Percentiles rank a stretch among this genome's conserved stretches.
Conservation (phyloP, 441 rosid genomes). For the Adansonia grandidieri region DNA sequence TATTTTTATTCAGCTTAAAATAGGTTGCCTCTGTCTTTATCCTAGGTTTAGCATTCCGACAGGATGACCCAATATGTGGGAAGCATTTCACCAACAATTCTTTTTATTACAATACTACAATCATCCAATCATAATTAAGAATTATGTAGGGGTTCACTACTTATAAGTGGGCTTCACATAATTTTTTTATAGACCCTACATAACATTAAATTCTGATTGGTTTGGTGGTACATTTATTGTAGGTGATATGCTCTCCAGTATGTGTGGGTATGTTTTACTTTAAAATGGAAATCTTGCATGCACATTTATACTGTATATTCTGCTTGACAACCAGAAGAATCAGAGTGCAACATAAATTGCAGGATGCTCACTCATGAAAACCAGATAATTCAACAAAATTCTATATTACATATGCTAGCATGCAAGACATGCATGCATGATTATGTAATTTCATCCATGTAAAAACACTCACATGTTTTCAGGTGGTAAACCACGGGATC, state of each 20-base stretch:
- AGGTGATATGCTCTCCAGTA: neutral
- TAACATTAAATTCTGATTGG: no score
- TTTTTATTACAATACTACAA: no score
- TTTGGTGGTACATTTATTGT: no score
- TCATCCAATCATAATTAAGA: no score
- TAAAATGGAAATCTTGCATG: neutral
- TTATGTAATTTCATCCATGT: neutral
- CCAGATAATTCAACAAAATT: neutral
- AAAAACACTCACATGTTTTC: slow-evolving; percentile 31
- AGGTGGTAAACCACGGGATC: slow-evolving; percentile 72
- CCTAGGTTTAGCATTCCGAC: neutral
- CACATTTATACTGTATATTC: slow-evolving; percentile 3
- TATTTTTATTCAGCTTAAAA: slow-evolving; percentile 1
- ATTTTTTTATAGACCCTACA: no score
- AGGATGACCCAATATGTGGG: neutral
- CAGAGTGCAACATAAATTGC: neutral
- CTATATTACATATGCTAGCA: neutral
- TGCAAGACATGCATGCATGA: slow-evolving; percentile 25
- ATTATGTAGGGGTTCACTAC: no score
- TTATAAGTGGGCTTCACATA: no score
- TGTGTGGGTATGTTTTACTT: neutral
- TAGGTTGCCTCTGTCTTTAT: neutral
- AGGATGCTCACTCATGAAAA: neutral
- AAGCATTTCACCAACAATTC: no score
- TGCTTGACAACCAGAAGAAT: neutral